Conservation (phyloP, 257 asterid species). For the Ehretia macrophylla region DNA sequence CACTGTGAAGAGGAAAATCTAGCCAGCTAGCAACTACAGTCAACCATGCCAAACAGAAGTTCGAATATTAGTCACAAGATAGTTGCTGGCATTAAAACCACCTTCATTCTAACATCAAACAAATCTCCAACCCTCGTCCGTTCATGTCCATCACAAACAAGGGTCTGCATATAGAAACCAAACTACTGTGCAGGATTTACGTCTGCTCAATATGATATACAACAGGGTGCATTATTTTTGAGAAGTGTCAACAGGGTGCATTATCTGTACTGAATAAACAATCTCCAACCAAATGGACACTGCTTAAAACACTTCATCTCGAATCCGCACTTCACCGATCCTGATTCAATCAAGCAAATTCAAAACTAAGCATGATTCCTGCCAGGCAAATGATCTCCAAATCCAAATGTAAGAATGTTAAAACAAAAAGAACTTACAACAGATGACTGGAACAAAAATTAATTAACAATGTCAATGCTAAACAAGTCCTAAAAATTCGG, state of each 20-base stretch:
- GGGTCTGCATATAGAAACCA: background rate
- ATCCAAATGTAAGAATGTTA: too few relatives aligned
- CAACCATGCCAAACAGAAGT: background rate
- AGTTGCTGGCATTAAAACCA: background rate
- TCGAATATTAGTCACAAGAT: background rate
- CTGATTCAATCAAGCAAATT: background rate
- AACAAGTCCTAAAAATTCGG: too few relatives aligned
- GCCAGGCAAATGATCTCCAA: too few relatives aligned
- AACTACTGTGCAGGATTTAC: background rate
- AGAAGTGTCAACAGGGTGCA: background rate
- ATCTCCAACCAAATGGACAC: background rate
- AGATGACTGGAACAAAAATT: too few relatives aligned
- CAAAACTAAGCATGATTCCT: background rate
- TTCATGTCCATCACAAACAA: background rate
- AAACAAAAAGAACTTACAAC: too few relatives aligned
- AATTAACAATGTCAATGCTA: too few relatives aligned
- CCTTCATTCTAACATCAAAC: background rate
- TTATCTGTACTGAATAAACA: background rate
- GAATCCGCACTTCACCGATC: background rate
- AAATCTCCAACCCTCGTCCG: background rate
- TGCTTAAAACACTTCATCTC: background rate
- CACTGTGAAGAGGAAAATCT: background rate
- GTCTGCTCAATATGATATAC: background rate
- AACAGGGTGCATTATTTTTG: background rate
- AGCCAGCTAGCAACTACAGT: background rate